A percentile compares a stretch with the other conserved stretches of the same genome.
Evolutionary conservation across 805 yeast genomes (phyloP).

Genomic region (Metschnikowia bowlesiae): DNA sequence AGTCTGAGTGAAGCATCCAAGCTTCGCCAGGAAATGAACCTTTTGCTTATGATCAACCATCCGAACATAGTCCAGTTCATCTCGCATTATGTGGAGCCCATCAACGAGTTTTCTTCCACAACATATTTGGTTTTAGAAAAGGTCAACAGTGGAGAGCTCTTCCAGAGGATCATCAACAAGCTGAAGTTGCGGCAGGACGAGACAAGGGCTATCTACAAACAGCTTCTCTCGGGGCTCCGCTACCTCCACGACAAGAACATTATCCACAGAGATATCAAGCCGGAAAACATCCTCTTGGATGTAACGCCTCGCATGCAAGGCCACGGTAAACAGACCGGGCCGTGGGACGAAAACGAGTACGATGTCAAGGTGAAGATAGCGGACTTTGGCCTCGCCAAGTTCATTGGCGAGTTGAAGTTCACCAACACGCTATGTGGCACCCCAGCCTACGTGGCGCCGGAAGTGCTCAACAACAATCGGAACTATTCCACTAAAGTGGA

Average conservation of each 20-base stretch:
- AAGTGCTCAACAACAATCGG: constrained; percentile 53
- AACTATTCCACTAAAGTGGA: constrained; percentile 70
- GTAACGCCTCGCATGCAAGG: constrained; percentile 40
- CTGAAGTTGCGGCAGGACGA: constrained; percentile 59
- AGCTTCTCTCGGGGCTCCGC: constrained; percentile 36
- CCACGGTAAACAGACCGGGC: constrained; percentile 38
- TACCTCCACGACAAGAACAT: constrained; percentile 39
- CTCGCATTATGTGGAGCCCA: constrained; percentile 52
- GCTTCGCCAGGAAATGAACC: constrained; percentile 63
- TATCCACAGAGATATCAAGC: constrained; percentile 44
- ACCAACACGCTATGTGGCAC: constrained; percentile 82
- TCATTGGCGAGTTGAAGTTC: constrained; percentile 66
- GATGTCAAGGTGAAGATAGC: constrained; percentile 71
- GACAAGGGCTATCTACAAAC: constrained; percentile 53
- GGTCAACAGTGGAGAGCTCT: constrained; percentile 70
- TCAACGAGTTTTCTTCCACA: constrained; percentile 46
- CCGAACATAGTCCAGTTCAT: constrained; percentile 66
- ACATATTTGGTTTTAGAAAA: constrained; percentile 69
- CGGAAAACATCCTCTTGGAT: constrained; percentile 44
- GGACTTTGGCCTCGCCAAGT: constrained; percentile 72
- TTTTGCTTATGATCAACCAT: constrained; percentile 61
- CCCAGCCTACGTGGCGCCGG: constrained; percentile 86
- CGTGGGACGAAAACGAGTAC: constrained; percentile 58
- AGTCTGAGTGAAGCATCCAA: constrained; percentile 24
- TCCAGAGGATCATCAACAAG: constrained; percentile 66